Conservation (phyloP, 2,329 filamentous ascomycete genomes). For the Pseudocercospora cruenta region DNA sequence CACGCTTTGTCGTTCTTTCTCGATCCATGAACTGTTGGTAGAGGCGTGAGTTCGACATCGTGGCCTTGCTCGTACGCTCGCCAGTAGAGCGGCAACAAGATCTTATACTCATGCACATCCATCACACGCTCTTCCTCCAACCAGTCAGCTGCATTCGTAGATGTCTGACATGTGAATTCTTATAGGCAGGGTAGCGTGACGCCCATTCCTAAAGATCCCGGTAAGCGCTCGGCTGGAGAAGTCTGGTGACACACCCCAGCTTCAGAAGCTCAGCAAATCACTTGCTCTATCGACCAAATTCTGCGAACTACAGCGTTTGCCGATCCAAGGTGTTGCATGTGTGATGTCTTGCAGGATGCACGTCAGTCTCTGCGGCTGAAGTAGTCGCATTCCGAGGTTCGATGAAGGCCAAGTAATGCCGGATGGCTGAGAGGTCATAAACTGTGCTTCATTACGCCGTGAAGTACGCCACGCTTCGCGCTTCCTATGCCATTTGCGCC, state of each 20-base stretch:
- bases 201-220: neutral
- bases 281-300: neutral
- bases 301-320: neutral
- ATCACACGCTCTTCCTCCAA: neutral
- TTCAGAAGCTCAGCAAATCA: constrained; percentile 3
- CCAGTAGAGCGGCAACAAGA: too few species aligned
- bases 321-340: neutral
- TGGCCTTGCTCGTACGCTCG: neutral
- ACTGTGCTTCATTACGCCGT: constrained; percentile 12
- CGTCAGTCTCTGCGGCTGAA: neutral
- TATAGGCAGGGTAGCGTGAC: neutral
- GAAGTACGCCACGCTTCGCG: neutral
- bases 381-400: too few species aligned
- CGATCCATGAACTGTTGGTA: neutral
- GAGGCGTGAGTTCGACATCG: neutral
- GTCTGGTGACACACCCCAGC: neutral
- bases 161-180: neutral
- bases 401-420: neutral
- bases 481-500: neutral
- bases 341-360: neutral
- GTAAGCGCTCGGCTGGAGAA: constrained; percentile 1
- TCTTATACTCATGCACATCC: neutral
- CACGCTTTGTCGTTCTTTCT: neutral
- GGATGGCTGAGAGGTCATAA: constrained; percentile 8
- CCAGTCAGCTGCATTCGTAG: neutral